phyloP scores from a whole-genome alignment of 2,329 filamentous ascomycete genomes.

The Talaromyces rugulosus region DNA sequence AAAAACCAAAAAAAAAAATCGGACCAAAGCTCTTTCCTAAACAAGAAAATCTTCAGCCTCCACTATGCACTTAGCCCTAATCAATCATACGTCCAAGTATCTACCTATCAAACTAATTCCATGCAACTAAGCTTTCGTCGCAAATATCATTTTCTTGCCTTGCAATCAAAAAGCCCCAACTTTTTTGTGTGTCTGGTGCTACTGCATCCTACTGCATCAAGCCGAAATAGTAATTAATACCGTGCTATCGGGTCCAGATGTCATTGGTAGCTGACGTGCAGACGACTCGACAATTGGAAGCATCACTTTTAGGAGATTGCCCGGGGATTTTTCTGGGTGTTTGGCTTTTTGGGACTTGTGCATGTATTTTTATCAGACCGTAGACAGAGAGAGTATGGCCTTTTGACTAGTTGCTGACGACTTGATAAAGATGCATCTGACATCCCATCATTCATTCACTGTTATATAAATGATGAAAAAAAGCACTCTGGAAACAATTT shows the following conservation, averaged over 20 bases:
- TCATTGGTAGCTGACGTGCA: constrained; percentile 11
- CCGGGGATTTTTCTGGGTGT: background rate
- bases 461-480: background rate
- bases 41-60: background rate
- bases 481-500: background rate
- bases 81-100: too few relatives aligned
- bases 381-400: too few relatives aligned
- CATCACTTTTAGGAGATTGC: constrained; percentile 9
- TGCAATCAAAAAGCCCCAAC: background rate
- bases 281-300: constrained; percentile 10
- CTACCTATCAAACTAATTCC: too few relatives aligned
- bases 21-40: background rate
- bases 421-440: background rate
- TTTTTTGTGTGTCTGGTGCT: background rate
- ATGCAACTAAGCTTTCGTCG: too few relatives aligned
- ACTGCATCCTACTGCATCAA: background rate
- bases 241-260: background rate
- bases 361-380: background rate
- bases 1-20: background rate
- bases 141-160: background rate
- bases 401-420: background rate
- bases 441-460: too few relatives aligned
- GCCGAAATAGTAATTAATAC: background rate
- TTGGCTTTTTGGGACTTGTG: background rate
- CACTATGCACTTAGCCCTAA: too few relatives aligned